Evolutionary conservation across 192 early-diverging fungal species (phyloP), one percentile per base, ranked within the genome.

Genomic region (Coemansia sp.): DNA sequence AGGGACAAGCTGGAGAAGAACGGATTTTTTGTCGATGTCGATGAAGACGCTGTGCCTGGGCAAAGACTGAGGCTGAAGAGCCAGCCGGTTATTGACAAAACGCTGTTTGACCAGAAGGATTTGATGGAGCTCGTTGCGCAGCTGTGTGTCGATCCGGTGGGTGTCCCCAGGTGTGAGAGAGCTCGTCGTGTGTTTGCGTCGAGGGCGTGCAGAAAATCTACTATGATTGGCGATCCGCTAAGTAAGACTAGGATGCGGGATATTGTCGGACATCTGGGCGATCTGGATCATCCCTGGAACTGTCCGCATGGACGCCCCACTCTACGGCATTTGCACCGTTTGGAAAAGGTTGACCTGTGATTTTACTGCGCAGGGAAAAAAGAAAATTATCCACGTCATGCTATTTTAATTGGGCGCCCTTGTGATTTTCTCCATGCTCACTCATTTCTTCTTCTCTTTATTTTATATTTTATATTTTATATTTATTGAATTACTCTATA

Each of bases 261-360:
- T 70, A 94, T 99, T 68, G 87, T 98, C 2, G 62, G 66, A 17
- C 86, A 94, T 71, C 88, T 99, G 86, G 88, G 90, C 36, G 84
- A 86, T 22, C 91, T 98, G 77, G 87, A 95, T 40, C 95, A 97
- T 67, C 97, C 97, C 11, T 99, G 97, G 94, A 98, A 99, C 73
- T 97, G 95, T 69, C 97, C 97, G 19, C 97, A 99, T 71, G 97
- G 97, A 2, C 74, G 97, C 5, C 97, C 97, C 0, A 97, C 96
- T 1, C 94, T 98, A 88, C 85, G 97, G 51, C 93, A 96, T 74
- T 69, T 99, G 13, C 68, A 87, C 39, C 83, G 89, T 29, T 58
- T 90, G 32, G 62, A 62, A 4, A 3, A 13, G 8, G n/a, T 74
- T 12, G 62, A 46, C 8, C 36, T 15, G 58, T 31, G 12, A 17